A percentile compares a stretch with the other conserved stretches of the same genome.
Conservation (phyloP, 352 stramenopile species). For the Thraustochytrium sp. region DNA sequence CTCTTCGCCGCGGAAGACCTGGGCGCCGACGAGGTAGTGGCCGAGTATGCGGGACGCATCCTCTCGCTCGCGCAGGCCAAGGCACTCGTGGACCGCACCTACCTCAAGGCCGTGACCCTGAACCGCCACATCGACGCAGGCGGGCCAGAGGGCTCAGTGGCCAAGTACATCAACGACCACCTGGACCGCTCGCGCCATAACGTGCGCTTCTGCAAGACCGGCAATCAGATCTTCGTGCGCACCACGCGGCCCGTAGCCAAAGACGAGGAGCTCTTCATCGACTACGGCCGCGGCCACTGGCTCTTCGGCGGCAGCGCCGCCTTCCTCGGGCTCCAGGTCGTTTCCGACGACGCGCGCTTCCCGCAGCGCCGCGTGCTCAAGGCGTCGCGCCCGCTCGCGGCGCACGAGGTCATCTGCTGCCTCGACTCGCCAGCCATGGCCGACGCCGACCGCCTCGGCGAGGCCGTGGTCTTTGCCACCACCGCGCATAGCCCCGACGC, state of each 20-base stretch:
- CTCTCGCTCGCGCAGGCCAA: constrained; percentile 41
- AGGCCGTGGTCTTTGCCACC: constrained; percentile 7
- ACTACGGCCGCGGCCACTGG: constrained; percentile 37
- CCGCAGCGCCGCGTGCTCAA: background rate
- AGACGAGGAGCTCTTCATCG: constrained; percentile 41
- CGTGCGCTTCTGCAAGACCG: background rate
- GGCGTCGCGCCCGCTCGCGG: background rate
- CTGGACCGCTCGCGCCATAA: background rate
- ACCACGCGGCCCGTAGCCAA: background rate
- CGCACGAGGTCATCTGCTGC: constrained; percentile 36
- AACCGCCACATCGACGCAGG: constrained; percentile 39
- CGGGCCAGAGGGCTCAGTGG: background rate
- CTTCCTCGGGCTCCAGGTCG: constrained; percentile 6
- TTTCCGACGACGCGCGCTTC: background rate
- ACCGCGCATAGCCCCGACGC: background rate
- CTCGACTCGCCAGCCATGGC: constrained; percentile 18
- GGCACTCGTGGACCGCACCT: constrained; percentile 18
- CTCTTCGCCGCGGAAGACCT: background rate
- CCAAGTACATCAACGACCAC: constrained; percentile 45
- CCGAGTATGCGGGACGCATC: constrained; percentile 16
- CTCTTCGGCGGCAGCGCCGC: constrained; percentile 15
- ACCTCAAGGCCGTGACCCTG: constrained; percentile 37
- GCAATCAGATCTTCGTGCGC: constrained; percentile 16
- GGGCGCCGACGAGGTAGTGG: background rate
- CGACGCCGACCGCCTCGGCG: background rate